Evolutionary conservation across 768 basidiomycete species (phyloP).

Genomic region (Mycena rosella): DNA sequence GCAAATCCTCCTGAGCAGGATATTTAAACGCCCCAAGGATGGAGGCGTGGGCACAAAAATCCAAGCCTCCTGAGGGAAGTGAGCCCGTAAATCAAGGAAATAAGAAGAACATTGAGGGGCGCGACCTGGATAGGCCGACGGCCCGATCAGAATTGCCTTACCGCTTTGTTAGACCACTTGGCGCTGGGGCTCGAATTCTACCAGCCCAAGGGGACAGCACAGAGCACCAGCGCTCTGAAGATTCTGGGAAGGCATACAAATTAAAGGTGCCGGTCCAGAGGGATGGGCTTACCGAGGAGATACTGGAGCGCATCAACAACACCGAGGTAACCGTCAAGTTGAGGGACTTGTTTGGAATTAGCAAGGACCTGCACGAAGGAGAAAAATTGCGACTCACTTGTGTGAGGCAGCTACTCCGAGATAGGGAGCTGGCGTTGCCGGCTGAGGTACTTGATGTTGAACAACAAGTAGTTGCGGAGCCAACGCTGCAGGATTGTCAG

Average conservation of each 20-base stretch:
- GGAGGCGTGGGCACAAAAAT: constrained; percentile 12
- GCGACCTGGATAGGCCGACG: background rate
- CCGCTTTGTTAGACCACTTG: background rate
- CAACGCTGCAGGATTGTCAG: background rate
- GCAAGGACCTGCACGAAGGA: constrained; percentile 11
- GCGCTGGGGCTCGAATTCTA: constrained; percentile 9
- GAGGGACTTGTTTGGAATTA: constrained; percentile 12
- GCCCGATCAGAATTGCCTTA: constrained; percentile 1
- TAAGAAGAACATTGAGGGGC: background rate
- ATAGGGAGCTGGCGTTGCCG: background rate
- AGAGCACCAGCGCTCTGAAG: background rate
- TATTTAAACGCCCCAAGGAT: constrained; percentile 28
- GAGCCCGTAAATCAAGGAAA: background rate
- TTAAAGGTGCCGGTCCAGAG: constrained; percentile 7
- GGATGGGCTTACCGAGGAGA: constrained; percentile 1
- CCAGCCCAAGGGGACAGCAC: background rate
- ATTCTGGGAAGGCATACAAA: background rate
- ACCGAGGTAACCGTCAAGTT: constrained; percentile 6
- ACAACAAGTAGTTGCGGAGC: background rate
- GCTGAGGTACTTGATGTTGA: background rate
- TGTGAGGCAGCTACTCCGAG: background rate
- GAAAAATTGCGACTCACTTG: constrained; percentile 1
- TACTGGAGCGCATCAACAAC: constrained; percentile 7
- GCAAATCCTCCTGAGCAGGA: constrained; percentile 19
- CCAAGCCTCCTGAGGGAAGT: constrained; percentile 28